Evolutionary conservation across 257 asterid genomes (phyloP).

Genomic region (Solanum verrucosum): DNA sequence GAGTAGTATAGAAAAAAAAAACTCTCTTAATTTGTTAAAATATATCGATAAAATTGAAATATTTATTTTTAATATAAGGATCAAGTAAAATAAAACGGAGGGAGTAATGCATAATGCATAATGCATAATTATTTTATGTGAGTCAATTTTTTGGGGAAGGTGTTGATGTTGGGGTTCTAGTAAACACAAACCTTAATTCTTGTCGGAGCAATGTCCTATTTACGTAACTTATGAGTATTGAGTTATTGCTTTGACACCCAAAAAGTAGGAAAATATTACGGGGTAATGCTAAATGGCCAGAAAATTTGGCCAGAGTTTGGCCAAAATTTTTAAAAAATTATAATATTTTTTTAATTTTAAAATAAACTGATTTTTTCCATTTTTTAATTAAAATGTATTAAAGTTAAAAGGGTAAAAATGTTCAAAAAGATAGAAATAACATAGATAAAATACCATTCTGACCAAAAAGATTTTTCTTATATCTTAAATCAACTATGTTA

Average conservation of each 20-base stretch:
- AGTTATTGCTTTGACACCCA: background rate
- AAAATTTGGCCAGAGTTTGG: too few species aligned
- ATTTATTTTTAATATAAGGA: background rate
- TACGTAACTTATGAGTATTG: background rate
- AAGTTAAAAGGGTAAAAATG: too few species aligned
- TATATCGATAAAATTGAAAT: background rate
- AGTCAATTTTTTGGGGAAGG: slow-evolving; percentile 8
- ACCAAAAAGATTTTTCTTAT: too few species aligned
- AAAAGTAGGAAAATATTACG: background rate
- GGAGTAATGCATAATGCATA: background rate
- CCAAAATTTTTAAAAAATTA: too few species aligned
- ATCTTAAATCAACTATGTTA: background rate
- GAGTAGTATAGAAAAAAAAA: background rate
- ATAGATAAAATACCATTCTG: too few species aligned
- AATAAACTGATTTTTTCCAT: too few species aligned
- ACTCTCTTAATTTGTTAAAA: background rate
- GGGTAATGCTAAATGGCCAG: too few species aligned
- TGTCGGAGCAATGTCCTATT: slow-evolving; percentile 12
- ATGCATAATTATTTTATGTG: background rate
- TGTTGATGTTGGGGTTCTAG: slow-evolving; percentile 5
- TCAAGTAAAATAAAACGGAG: background rate
- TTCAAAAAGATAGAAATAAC: too few species aligned
- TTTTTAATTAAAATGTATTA: too few species aligned
- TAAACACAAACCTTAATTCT: slow-evolving; percentile 15
- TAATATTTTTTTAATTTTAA: too few species aligned